These are phyloP conservation scores for Tricholomella constricta DNA, from an alignment of 768 basidiomycete species.

Conservation along the genomic window DNA sequence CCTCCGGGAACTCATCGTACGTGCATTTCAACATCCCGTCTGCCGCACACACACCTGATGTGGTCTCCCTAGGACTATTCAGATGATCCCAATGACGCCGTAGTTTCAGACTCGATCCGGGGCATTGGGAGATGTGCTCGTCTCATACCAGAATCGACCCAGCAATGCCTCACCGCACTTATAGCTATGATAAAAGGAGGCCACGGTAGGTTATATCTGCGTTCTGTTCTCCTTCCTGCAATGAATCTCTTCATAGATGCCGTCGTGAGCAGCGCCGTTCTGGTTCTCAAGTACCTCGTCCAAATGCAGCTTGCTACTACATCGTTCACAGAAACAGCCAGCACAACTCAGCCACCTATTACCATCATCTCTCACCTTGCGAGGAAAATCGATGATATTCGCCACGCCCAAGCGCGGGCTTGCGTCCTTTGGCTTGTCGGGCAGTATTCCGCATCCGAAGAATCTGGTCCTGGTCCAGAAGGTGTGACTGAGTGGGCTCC, in stretches of 20 bases:
- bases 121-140: slow-evolving; percentile 80
- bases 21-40: slow-evolving; percentile 30
- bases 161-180: slow-evolving; percentile 74
- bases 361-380: slow-evolving; percentile 81
- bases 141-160: slow-evolving; percentile 64
- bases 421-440: slow-evolving; percentile 94
- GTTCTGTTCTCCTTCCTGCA: not conserved
- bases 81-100: slow-evolving; percentile 71
- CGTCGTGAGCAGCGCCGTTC: slow-evolving; percentile 77
- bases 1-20: slow-evolving; percentile 82
- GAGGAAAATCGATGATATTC: slow-evolving; percentile 74
- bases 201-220: slow-evolving; percentile 54
- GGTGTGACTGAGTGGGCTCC: slow-evolving; percentile 82
- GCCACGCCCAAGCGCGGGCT: slow-evolving; percentile 78
- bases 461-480: slow-evolving; percentile 40
- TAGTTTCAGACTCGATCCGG: slow-evolving; percentile 72
- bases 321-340: slow-evolving; percentile 21
- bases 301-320: slow-evolving; percentile 57
- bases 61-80: slow-evolving; percentile 64
- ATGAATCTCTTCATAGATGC: slow-evolving; percentile 47
- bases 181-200: slow-evolving; percentile 79
- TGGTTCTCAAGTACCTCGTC: slow-evolving; percentile 84
- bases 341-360: slow-evolving; percentile 45
- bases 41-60: not conserved
- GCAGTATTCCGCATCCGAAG: slow-evolving; percentile 64